Base-by-base conservation (phyloP, 768 basidiomycete species). In the Pholiota conissans region DNA sequence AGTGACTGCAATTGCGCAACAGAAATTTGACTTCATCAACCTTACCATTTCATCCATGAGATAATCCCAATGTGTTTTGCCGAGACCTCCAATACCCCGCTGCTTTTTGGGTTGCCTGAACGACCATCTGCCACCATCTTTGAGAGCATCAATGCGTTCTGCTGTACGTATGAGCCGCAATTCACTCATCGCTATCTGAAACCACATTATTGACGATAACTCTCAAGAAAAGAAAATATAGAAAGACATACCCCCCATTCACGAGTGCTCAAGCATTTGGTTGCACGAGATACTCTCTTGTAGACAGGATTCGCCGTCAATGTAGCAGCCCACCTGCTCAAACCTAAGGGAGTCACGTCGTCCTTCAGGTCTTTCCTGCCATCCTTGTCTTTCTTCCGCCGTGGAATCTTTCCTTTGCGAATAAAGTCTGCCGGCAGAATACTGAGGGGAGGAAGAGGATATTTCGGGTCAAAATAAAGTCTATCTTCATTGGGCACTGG, bases 51-150 rank as follows among this genome's bases (percentile, higher is more conserved):
- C 97, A 59, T 98, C 96, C 71, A 99, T 73, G 30, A 99, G 78
- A 71, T 95, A 91, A 69, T 98, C 97, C 93, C 93, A 95, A 67
- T 98, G 94, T 0, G 89, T 85, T 73, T 95, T 97, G 2, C 78
- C 76, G 49, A 87, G 63, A 1, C 87, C 85, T 20, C 88, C 86
- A 16, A 94, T 80, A 27, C 86, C 89, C 57, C 91, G 81, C 67
- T 95, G 92, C 72, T 95, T 96, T 73, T 96, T 98, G 9, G 95
- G 94, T 67, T 99, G 97, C 52, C 96, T 77, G 65, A 96, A 92
- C 62, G 90, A 90, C 96, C 97, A 99, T 32, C 84, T 78, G 3
- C 87, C 87, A 10, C 81, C 82, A 26, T 84, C 80, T 71, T 97
- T 95, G 57, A 98, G 80, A 27, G 76, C 71, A 58, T 98, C 95